Evolutionary conservation across 139 green algal species (phyloP).

Genomic region (Edaphochlamys debaryana): DNA sequence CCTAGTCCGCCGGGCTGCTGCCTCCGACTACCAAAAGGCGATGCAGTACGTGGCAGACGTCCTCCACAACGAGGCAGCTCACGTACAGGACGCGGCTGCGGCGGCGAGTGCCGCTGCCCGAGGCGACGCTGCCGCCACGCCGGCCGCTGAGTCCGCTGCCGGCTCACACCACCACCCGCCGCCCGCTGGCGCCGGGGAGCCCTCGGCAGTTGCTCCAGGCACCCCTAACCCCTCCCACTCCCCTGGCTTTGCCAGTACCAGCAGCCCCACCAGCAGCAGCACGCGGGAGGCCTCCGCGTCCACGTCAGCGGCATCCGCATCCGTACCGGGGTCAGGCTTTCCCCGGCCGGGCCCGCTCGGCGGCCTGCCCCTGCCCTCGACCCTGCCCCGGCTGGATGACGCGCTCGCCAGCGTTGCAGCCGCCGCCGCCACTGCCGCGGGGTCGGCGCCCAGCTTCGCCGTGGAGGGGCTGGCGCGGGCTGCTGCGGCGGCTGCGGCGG

Average conservation of each 20-base stretch:
- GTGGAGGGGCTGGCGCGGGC: background rate
- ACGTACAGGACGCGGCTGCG: slow-evolving; percentile 12
- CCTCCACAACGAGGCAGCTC: slow-evolving; percentile 31
- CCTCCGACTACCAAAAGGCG: slow-evolving; percentile 37
- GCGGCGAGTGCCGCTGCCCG: background rate
- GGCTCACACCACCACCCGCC: too few relatives aligned
- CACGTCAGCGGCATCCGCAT: too few relatives aligned
- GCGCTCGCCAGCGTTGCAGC: background rate
- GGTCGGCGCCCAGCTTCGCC: slow-evolving; percentile 4
- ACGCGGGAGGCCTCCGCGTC: too few relatives aligned
- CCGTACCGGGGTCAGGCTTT: too few relatives aligned
- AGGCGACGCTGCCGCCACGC: background rate
- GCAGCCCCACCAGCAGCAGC: too few relatives aligned
- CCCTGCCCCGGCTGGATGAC: too few relatives aligned
- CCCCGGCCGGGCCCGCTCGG: too few relatives aligned
- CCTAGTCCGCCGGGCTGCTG: slow-evolving; percentile 19
- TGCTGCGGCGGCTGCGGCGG: background rate
- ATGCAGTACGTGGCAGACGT: slow-evolving; percentile 35
- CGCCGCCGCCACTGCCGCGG: background rate
- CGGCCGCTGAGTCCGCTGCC: background rate
- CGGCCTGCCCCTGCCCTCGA: too few relatives aligned
- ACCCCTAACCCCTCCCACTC: too few relatives aligned
- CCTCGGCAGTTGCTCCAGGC: too few relatives aligned
- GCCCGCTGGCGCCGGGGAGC: too few relatives aligned
- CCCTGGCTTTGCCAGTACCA: too few relatives aligned